Evolutionary conservation across 1,284 basidiomycete genomes (phyloP), one percentile per base, ranked within the genome.

Genomic region (Peniophora sp.): DNA sequence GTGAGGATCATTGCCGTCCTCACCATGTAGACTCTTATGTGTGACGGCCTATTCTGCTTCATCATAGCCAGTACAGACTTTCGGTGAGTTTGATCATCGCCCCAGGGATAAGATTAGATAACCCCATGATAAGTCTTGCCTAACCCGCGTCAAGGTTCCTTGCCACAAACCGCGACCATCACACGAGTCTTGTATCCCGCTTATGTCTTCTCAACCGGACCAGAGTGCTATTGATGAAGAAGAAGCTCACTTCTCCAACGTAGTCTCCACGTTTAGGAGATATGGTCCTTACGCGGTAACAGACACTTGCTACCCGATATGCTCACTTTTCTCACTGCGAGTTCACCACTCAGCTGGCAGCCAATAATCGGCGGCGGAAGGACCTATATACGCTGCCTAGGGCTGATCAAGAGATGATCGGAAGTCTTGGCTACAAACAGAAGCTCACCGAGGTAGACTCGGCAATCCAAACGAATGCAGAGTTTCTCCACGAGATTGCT

Each of bases 341-440:
- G 15, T 41, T 17, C n/a, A 15, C 15, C 8, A n/a, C n/a, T 6
- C 18, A 89, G 86, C 68, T 88, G n/a, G 73, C 82, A 34, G 81
- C 81, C 3, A 90, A 89, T 58, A 85, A 87, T 59, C 76, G 85
- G 32, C 77, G 88, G 20, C 66, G 87, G 57, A 87, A 87, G 56
- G 88, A 90, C 55, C 66, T 87, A 0, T 82, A 78, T 58, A 75
- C 71, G 0, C 72, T 90, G 3, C 74, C 85, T 0, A 66, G 65
- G 32, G 72, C 69, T 32, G 86, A 90, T 63, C 78, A 79, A 58
- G 74, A 75, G 3, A 62, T 88, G 0, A 70, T 91, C 0, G 73
- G 78, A 15, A 57, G 60, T 6, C 60, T 88, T 3, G 83, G 84
- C 5, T 89, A 86, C 64, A 81, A 81, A 58, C 65, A 76, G 47